A percentile compares a stretch with the other conserved stretches of the same genome.
phyloP scores from a whole-genome alignment of 441 rosid species.

The Adansonia rubrostipa region DNA sequence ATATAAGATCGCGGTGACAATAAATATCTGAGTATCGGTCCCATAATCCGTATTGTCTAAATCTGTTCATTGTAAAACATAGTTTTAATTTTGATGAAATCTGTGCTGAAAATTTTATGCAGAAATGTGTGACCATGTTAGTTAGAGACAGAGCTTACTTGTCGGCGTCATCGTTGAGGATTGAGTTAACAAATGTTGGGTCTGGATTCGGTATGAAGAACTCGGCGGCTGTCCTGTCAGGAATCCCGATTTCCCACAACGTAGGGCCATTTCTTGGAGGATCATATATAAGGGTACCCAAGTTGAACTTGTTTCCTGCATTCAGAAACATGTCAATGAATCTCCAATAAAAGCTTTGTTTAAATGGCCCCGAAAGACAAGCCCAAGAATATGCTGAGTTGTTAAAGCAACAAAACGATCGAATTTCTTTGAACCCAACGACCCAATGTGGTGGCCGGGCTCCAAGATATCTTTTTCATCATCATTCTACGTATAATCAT shows the following conservation, averaged over 20 bases:
- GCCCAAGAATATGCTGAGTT: too few species aligned
- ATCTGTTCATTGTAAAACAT: conserved; percentile 37
- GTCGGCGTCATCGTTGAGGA: conserved; percentile 31
- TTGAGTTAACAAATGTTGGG: conserved; percentile 39
- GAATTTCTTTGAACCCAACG: not conserved
- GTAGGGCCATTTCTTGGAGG: conserved; percentile 76
- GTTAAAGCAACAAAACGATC: too few species aligned
- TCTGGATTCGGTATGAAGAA: conserved; percentile 49
- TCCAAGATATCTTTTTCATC: too few species aligned
- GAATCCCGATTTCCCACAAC: conserved; percentile 25
- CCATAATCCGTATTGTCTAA: conserved; percentile 71
- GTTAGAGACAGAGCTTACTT: conserved; percentile 35
- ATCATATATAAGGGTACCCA: conserved; percentile 42
- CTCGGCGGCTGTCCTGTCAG: too few species aligned
- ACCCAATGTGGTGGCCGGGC: not conserved
- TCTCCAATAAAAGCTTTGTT: not conserved
- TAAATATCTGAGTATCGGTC: conserved; percentile 59
- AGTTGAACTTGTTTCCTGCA: conserved; percentile 40
- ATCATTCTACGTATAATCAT: too few species aligned
- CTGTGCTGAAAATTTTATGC: not conserved
- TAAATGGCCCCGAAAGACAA: not conserved
- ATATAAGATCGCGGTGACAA: conserved; percentile 46
- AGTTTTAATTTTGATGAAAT: not conserved
- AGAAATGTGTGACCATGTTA: not conserved
- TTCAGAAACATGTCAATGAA: not conserved